Percentiles rank a stretch among this genome's conserved stretches.
Evolutionary conservation across 305 asterid genomes (phyloP).

Genomic region (Rubia balearica): DNA sequence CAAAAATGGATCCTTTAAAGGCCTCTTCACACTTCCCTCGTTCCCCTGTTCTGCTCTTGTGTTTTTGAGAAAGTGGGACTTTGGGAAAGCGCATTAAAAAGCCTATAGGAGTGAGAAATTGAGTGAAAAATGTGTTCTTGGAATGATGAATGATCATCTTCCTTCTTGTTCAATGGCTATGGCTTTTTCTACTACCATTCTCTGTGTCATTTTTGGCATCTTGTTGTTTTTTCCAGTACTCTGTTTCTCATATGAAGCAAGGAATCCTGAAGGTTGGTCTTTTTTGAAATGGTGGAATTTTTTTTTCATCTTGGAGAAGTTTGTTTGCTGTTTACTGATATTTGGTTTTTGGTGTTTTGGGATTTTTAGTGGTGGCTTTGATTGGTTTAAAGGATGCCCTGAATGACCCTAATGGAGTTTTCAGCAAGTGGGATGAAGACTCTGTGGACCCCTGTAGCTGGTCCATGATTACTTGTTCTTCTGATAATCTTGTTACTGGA

Average conservation of each 20-base stretch:
- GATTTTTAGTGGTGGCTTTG: conserved; percentile 63
- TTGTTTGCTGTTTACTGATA: background rate
- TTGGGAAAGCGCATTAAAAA: conserved; percentile 17
- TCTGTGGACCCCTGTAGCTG: conserved; percentile 98
- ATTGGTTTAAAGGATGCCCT: conserved; percentile 44
- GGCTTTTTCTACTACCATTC: conserved; percentile 36
- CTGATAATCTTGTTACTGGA: conserved; percentile 71
- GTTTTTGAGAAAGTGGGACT: conserved; percentile 15
- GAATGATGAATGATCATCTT: conserved; percentile 22
- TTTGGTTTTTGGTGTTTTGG: conserved; percentile 2
- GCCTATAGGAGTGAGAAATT: background rate
- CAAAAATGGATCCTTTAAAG: background rate
- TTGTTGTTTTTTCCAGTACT: conserved; percentile 28
- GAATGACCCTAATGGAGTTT: conserved; percentile 79
- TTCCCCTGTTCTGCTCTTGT: background rate
- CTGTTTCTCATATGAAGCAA: conserved; percentile 47
- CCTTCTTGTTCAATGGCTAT: conserved; percentile 10
- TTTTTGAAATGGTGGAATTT: background rate
- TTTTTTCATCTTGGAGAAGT: background rate
- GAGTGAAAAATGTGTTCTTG: conserved; percentile 34
- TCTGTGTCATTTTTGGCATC: conserved; percentile 21
- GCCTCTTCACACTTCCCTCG: conserved; percentile 1
- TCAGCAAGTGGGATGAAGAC: conserved; percentile 83
- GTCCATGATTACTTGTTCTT: conserved; percentile 90
- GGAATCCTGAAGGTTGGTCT: conserved; percentile 80